Evolutionary conservation across 257 asterid genomes (phyloP).

Genomic region (Solanum etuberosum): DNA sequence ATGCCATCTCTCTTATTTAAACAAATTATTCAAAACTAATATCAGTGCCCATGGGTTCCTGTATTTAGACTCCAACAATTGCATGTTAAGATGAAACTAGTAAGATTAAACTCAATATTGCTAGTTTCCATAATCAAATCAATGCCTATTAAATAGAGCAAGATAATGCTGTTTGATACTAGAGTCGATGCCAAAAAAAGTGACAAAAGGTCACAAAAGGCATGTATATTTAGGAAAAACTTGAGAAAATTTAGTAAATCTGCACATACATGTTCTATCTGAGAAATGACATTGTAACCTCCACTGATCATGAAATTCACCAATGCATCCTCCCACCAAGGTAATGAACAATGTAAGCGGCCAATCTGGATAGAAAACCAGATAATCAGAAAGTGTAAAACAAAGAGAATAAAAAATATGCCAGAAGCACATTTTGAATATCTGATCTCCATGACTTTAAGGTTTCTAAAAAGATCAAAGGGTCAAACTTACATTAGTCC

Average conservation of each 20-base stretch:
- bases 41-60: not conserved
- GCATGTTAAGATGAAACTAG: not conserved
- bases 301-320: conserved; percentile 90
- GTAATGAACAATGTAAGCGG: conserved; percentile 69
- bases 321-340: conserved; percentile 95
- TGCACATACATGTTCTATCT: conserved; percentile 37
- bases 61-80: not conserved
- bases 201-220: not conserved
- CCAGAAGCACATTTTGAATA: not conserved
- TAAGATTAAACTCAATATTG: not conserved
- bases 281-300: conserved; percentile 59
- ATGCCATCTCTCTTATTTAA: not conserved
- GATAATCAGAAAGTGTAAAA: not conserved
- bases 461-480: not conserved
- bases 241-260: not conserved
- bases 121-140: not conserved
- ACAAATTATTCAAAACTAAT: not conserved
- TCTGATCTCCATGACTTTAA: not conserved
- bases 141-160: not conserved
- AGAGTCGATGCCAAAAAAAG: not conserved
- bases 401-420: not conserved
- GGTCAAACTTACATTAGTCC: conserved; percentile 63
- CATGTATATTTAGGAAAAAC: not conserved
- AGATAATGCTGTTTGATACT: not conserved
- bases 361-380: conserved; percentile 46